Conservation (phyloP, 495 filamentous ascomycete genomes). For the Penicillium cosmopolitanum region DNA sequence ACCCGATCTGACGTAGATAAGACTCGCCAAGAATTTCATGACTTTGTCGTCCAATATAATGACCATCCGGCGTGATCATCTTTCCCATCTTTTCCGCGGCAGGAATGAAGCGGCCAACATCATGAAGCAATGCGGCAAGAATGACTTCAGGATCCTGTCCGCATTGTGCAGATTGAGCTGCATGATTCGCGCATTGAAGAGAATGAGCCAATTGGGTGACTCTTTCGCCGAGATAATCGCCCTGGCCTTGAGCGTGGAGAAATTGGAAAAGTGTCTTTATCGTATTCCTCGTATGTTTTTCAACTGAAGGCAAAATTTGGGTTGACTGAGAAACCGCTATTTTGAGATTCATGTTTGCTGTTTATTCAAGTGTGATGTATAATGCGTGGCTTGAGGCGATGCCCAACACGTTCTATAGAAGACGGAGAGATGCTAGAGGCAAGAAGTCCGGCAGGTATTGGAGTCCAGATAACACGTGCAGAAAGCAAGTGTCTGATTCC, state of each 20-base stretch:
- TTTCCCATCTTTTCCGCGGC: slow-evolving; percentile 32
- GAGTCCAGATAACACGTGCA: slow-evolving; percentile 2
- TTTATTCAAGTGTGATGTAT: neutral
- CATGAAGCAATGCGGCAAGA: slow-evolving; percentile 44
- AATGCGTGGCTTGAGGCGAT: neutral
- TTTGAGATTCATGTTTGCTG: slow-evolving; percentile 14
- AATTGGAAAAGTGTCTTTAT: slow-evolving; percentile 29
- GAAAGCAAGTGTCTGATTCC: slow-evolving; percentile 4
- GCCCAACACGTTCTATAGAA: neutral
- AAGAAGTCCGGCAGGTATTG: slow-evolving; percentile 11
- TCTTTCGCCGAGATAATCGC: slow-evolving; percentile 40
- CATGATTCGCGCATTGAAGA: slow-evolving; percentile 47
- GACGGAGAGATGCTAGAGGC: neutral
- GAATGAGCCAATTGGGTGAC: slow-evolving; percentile 49
- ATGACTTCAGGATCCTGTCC: slow-evolving; percentile 37
- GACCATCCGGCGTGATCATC: slow-evolving; percentile 26
- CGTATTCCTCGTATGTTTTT: slow-evolving; percentile 18
- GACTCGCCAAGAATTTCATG: slow-evolving; percentile 44
- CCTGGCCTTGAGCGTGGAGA: slow-evolving; percentile 29
- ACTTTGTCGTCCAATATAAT: slow-evolving; percentile 40
- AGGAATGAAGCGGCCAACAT: slow-evolving; percentile 47
- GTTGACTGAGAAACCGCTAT: slow-evolving; percentile 1
- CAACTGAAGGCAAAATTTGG: slow-evolving; percentile 8
- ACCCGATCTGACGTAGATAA: slow-evolving; percentile 41
- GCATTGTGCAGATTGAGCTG: slow-evolving; percentile 23